Evolutionary conservation across 1,139 yeast species (phyloP).

Genomic region (Yamadazyma aaseri): DNA sequence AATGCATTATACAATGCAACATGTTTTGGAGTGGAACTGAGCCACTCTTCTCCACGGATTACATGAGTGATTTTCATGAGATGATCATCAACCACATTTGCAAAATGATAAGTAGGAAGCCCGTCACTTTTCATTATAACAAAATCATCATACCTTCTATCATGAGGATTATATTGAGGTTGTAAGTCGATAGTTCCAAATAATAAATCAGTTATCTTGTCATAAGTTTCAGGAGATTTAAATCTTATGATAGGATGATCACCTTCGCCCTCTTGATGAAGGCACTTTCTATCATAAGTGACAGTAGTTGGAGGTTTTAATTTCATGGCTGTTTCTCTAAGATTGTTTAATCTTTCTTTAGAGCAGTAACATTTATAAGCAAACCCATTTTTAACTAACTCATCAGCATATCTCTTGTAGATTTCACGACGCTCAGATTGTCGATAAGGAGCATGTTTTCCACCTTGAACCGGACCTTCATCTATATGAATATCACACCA

Average conservation of each 20-base stretch:
- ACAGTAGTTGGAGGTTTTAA: conserved; percentile 89
- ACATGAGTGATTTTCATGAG: conserved; percentile 92
- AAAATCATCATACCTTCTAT: conserved; percentile 84
- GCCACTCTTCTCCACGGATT: conserved; percentile 96
- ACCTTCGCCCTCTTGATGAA: conserved; percentile 22
- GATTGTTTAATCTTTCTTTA: conserved; percentile 65
- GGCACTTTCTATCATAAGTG: conserved; percentile 84
- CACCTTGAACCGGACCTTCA: conserved; percentile 78
- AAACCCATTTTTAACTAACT: conserved; percentile 57
- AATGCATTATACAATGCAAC: conserved; percentile 82
- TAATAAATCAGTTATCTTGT: conserved; percentile 64
- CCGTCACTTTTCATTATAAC: conserved; percentile 88
- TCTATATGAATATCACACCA: conserved; percentile 81
- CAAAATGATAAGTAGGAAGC: conserved; percentile 93
- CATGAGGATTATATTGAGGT: conserved; percentile 70
- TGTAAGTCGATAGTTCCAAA: conserved; percentile 78
- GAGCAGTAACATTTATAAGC: conserved; percentile 90
- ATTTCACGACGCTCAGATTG: conserved; percentile 78
- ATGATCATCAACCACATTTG: conserved; percentile 94
- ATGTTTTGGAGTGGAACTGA: conserved; percentile 94
- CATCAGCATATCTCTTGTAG: conserved; percentile 57
- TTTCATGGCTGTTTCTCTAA: conserved; percentile 70
- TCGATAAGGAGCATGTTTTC: conserved; percentile 71
- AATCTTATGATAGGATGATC: conserved; percentile 55
- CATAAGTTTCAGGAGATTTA: conserved; percentile 69